Base-by-base conservation (phyloP, 2,329 filamentous ascomycete species). In the Sporothrix sp. region DNA sequence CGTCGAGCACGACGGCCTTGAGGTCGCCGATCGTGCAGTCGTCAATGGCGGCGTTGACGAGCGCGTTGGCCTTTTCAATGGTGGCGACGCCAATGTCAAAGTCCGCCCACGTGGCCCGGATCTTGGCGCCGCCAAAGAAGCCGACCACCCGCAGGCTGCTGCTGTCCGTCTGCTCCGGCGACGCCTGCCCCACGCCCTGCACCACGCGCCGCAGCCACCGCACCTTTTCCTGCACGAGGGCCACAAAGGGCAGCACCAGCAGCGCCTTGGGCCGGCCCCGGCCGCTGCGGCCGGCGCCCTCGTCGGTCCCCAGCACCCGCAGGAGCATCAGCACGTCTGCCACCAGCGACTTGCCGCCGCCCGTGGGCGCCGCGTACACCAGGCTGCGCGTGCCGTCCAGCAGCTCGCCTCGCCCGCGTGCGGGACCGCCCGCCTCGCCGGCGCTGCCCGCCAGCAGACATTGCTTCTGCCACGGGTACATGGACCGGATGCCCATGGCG, bases 61-160 rank as follows among this genome's bases (percentile, higher is more conserved):
- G 72, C 10, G 81, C 75, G 59, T 89, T 90, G 49, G 85, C 85
- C 77, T 89, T 90, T 67, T 90, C 85, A 54, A 89, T 82, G 1
- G 85, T 89, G 66, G 85, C 89, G 36, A 89, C 77, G 1, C 81
- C 85, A 59, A 90, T 80, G 61, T 90, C 85, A 58, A 86, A 84
- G 60, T 89, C 84, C 23, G 74, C 70, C 84, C 85, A 89, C 1
- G 75, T 79, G 10, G 77, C 70, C 55, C 77, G 75, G 25, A 81
- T 72, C 61, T 81, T 85, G 58, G 79, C 84, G 4, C 85, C 85
- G 5, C 85, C 85, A 64, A 87, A 87, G 62, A 86, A 87, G 0
- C 84, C 84, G 18, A 82, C 77, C 1, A 89, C 79, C 36, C 81
- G 74, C 28, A 89, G 69, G 3, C 70, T 69, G 52, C 77, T 76